Evolutionary conservation across 2,329 filamentous ascomycete genomes (phyloP).

Genomic region (Phialocephala subalpina): DNA sequence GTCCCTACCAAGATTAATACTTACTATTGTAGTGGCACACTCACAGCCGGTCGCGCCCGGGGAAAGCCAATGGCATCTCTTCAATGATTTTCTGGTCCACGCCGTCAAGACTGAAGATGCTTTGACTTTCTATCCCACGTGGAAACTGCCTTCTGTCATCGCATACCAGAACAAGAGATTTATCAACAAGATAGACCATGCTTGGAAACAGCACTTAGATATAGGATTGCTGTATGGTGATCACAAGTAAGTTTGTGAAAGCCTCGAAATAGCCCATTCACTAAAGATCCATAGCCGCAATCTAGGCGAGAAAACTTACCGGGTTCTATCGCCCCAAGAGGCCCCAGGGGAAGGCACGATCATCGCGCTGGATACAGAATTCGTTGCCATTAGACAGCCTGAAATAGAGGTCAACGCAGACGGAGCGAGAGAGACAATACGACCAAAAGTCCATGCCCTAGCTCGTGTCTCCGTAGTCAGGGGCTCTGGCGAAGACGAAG

Average conservation of each 20-base stretch:
- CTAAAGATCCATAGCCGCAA: constrained; percentile 47
- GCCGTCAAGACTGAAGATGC: constrained; percentile 84
- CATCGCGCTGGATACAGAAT: constrained; percentile 94
- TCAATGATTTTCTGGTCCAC: constrained; percentile 95
- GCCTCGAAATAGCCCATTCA: not conserved
- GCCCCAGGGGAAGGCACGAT: constrained; percentile 75
- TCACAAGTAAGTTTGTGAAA: constrained; percentile 53
- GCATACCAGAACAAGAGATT: constrained; percentile 84
- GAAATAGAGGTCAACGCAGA: constrained; percentile 97
- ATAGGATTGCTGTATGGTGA: constrained; percentile 85
- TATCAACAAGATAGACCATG: constrained; percentile 83
- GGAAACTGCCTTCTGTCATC: constrained; percentile 92
- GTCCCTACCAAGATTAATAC: not conserved
- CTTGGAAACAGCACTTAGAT: constrained; percentile 87
- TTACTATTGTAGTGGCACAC: constrained; percentile 62
- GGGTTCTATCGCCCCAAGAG: constrained; percentile 67
- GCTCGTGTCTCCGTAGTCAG: constrained; percentile 93
- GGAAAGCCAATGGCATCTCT: constrained; percentile 87
- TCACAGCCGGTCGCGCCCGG: constrained; percentile 65
- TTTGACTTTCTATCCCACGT: constrained; percentile 85
- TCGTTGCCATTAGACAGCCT: constrained; percentile 89
- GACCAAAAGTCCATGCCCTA: constrained; percentile 88
- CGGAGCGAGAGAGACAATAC: constrained; percentile 88
- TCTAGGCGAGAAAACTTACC: constrained; percentile 62
- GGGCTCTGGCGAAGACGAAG: constrained; percentile 79